Percentiles rank a stretch among this genome's conserved stretches.
Evolutionary conservation across 768 basidiomycete species (phyloP).

Genomic region (Fistulinella prunicolor): DNA sequence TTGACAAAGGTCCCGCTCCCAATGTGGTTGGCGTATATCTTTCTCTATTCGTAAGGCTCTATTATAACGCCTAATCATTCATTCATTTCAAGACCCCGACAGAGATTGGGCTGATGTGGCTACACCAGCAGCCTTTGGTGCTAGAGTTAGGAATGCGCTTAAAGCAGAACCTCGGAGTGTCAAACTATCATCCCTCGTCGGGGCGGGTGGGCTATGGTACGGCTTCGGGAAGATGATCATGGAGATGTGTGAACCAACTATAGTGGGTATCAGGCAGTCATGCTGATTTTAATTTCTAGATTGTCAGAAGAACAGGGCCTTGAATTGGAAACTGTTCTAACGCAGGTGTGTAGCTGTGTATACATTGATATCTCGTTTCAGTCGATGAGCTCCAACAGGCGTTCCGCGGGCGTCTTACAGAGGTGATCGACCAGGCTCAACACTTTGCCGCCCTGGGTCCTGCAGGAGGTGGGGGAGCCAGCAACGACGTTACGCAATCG

Average conservation of each 20-base stretch:
- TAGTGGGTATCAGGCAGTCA: not conserved
- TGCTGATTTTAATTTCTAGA: slow-evolving; percentile 38
- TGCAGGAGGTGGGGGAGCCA: slow-evolving; percentile 49
- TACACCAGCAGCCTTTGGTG: slow-evolving; percentile 73
- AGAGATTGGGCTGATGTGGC: slow-evolving; percentile 88
- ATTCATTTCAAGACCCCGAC: slow-evolving; percentile 25
- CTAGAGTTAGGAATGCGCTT: slow-evolving; percentile 79
- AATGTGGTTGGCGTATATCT: slow-evolving; percentile 86
- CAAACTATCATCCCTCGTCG: slow-evolving; percentile 76
- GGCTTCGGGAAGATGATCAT: slow-evolving; percentile 85
- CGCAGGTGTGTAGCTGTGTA: slow-evolving; percentile 45
- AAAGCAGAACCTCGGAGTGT: slow-evolving; percentile 88
- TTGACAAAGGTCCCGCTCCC: slow-evolving; percentile 79
- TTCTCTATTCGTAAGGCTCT: slow-evolving; percentile 67
- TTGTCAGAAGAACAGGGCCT: slow-evolving; percentile 72
- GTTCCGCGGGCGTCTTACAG: slow-evolving; percentile 72
- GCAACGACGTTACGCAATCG: slow-evolving; percentile 59
- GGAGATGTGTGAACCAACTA: slow-evolving; percentile 62
- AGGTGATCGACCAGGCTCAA: slow-evolving; percentile 83
- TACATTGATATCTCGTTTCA: not conserved
- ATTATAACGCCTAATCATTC: not conserved
- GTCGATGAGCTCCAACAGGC: slow-evolving; percentile 44
- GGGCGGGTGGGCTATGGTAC: slow-evolving; percentile 89
- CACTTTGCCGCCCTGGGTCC: slow-evolving; percentile 76
- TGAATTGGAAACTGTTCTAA: slow-evolving; percentile 69